phyloP scores from a whole-genome alignment of 306 rosid genomes.

The Lathyrus sativus region DNA sequence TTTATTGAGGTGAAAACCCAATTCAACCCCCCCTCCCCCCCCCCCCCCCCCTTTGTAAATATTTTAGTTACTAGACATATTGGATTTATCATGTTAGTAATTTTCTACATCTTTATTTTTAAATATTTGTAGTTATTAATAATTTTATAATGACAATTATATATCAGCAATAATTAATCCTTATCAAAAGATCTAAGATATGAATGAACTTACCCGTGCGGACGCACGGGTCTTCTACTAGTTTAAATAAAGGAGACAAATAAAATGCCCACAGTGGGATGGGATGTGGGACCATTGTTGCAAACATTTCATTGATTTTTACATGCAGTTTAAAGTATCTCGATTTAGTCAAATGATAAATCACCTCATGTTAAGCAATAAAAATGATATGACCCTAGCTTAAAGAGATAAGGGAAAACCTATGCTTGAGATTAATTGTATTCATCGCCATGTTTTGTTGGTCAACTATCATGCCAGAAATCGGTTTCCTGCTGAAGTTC shows the following conservation, averaged over 20 bases:
- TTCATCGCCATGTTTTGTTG: conserved; percentile 27
- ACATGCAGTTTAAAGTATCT: conserved; percentile 35
- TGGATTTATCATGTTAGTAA: too few species aligned
- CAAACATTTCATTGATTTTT: conserved; percentile 41
- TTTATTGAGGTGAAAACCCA: too few species aligned
- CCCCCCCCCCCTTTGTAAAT: too few species aligned
- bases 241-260: not conserved
- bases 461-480: conserved; percentile 36
- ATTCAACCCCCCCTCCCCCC: too few species aligned
- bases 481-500: conserved; percentile 35
- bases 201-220: too few species aligned
- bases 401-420: conserved; percentile 6
- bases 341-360: conserved; percentile 34
- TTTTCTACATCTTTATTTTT: too few species aligned
- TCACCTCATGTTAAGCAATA: conserved; percentile 29
- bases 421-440: conserved; percentile 1
- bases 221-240: too few species aligned
- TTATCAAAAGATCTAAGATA: too few species aligned
- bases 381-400: conserved; percentile 14
- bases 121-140: too few species aligned
- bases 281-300: conserved; percentile 13
- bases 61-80: too few species aligned
- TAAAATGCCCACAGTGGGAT: conserved; percentile 8
- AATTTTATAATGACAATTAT: too few species aligned
- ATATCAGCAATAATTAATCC: too few species aligned